Conservation (phyloP, 1,139 yeast species). For the Blastobotrys petasosporus region DNA sequence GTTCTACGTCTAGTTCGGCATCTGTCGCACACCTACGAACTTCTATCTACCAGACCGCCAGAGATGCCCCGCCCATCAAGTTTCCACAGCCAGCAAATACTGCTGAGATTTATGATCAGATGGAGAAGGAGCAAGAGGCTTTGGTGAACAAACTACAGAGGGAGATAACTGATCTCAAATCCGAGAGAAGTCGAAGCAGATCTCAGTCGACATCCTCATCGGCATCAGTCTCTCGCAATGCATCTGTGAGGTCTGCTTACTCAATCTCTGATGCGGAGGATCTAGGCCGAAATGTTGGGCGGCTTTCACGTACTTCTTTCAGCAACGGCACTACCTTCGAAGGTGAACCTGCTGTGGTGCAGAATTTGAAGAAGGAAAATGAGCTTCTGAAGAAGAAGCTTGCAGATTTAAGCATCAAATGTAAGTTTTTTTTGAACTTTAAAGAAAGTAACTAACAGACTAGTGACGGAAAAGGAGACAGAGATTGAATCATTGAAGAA, state of each 20-base stretch:
- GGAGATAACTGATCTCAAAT: conserved; percentile 29
- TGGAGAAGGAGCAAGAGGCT: conserved; percentile 36
- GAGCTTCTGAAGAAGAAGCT: conserved; percentile 30
- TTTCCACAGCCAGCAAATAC: conserved; percentile 10
- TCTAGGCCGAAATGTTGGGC: background rate
- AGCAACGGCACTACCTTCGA: conserved; percentile 7
- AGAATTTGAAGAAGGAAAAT: conserved; percentile 28
- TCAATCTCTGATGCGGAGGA: conserved; percentile 26
- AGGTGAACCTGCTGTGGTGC: conserved; percentile 5
- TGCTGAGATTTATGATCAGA: conserved; percentile 27
- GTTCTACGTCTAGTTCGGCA: conserved; percentile 14
- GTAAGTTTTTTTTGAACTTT: conserved; percentile 20
- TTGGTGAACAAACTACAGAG: conserved; percentile 35
- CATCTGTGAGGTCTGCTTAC: conserved; percentile 27
- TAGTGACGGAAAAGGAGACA: conserved; percentile 28
- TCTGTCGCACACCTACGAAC: conserved; percentile 10
- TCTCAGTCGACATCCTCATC: conserved; percentile 30
- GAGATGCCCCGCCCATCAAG: background rate
- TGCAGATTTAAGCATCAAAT: conserved; percentile 29
- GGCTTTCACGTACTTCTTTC: conserved; percentile 21
- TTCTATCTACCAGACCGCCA: conserved; percentile 5
- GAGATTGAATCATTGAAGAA: conserved; percentile 24
- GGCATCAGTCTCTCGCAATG: conserved; percentile 28
- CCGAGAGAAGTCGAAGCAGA: conserved; percentile 28
- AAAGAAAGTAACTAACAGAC: too few species aligned